Conservation (phyloP, 2,329 filamentous ascomycete species). For the Dichotomopilus funicola region DNA sequence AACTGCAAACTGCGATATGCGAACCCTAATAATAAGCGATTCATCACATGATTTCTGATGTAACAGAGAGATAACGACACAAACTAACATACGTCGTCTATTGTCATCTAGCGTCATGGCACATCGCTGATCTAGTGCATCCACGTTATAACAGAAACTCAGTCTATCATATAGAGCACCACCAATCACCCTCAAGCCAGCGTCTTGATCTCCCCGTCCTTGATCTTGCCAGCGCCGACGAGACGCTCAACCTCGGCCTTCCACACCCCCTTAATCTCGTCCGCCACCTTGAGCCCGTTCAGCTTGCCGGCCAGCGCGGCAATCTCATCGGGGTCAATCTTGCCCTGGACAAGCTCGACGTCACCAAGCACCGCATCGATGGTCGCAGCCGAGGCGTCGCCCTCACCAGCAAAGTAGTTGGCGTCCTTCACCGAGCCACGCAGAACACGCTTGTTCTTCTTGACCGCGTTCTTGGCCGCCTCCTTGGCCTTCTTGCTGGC, state of each 20-base stretch:
- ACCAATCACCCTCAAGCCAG: conserved; percentile 33
- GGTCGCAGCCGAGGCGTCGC: conserved; percentile 64
- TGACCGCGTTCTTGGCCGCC: conserved; percentile 95
- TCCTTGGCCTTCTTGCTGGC: conserved; percentile 94
- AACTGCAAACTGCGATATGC: not conserved
- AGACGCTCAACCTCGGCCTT: conserved; percentile 70
- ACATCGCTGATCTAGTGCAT: not conserved
- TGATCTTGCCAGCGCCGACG: conserved; percentile 74
- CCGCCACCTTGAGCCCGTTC: conserved; percentile 67
- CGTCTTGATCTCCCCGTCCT: conserved; percentile 72
- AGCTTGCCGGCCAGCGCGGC: conserved; percentile 76
- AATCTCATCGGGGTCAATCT: conserved; percentile 87
- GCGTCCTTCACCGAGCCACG: conserved; percentile 92
- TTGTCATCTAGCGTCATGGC: not conserved
- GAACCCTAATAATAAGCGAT: not conserved
- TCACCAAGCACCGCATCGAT: conserved; percentile 81
- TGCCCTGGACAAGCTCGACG: conserved; percentile 78
- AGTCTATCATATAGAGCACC: not conserved
- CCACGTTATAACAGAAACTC: too few species aligned
- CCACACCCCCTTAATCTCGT: conserved; percentile 83
- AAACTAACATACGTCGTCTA: conserved; percentile 1
- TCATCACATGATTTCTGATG: not conserved
- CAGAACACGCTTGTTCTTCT: conserved; percentile 99
- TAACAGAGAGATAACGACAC: not conserved
- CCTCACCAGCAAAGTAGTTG: conserved; percentile 76